Evolutionary conservation across 129 eudicot genomes (phyloP), one percentile per base, ranked within the genome.

Genomic region (Flaveria brownii): DNA sequence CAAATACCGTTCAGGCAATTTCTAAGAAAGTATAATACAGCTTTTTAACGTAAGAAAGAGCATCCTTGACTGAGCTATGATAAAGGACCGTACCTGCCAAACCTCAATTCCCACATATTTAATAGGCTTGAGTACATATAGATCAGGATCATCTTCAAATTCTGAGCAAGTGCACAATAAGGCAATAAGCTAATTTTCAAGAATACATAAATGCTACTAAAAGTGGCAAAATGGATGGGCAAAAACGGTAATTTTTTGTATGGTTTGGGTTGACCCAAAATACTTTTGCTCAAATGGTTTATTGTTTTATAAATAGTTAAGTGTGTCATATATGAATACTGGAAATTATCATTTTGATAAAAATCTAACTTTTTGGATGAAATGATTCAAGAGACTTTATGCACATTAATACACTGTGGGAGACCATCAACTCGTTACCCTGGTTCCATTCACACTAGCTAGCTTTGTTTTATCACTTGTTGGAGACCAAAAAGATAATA

Each of bases 91-190:
- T 80, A 91, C 99, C 97, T 95, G 99, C 99, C 99, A 95, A 68
- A 95, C 92, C 81, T 95, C 99, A 23, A 95, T 87, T 17, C 99
- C 99, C 33, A 95, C 94, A 80, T 95, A 91, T 66, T 89, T 91
- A 64, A 91, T 89, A 36, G 99, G 95, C 83, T 88, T 95, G 64
- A 95, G 84, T 60, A 95, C 99, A 81, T 95, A 95, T 49, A 95
- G 88, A 73, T 95, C 99, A 64, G 99, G 99, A 68, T 95, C 99
- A 76, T 95, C 99, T 89, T 95, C 99, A 74, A 95, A 95, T 80
- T 95, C 99, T 95, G 82, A 17, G 55, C 42, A 61, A 41, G 15
- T 39, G 71, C 16, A 68, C 64, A 56, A 79, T 20, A 36, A 25
- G 39, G 75, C 59, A 77, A 43, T 30, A 39, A 20, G 65, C 62